These are phyloP conservation scores for Gaeumannomyces tritici DNA, from an alignment of 2,329 filamentous ascomycete genomes.

Conservation along the genomic window DNA sequence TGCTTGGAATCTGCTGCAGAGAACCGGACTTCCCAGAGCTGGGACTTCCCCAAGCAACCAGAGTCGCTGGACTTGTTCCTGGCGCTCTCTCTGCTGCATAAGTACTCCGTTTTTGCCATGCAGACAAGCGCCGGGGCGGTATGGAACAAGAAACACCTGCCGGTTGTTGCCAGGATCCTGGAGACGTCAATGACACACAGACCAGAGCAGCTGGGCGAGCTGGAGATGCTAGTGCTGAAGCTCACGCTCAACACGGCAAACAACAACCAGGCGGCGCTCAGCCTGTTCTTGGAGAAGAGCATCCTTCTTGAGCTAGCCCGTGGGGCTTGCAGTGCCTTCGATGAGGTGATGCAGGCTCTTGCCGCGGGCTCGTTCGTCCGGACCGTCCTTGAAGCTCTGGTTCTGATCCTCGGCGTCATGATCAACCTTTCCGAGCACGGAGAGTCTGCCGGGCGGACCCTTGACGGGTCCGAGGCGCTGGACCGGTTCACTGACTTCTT, in stretches of 20 bases:
- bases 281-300: constrained; percentile 54
- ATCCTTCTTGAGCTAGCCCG: constrained; percentile 39
- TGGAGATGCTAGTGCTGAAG: constrained; percentile 47
- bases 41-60: constrained; percentile 23
- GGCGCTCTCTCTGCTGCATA: constrained; percentile 40
- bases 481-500: constrained; percentile 54
- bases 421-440: constrained; percentile 85
- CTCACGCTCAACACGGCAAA: constrained; percentile 82
- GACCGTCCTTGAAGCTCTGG: constrained; percentile 55
- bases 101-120: constrained; percentile 38
- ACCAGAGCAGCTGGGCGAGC: constrained; percentile 24
- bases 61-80: constrained; percentile 32
- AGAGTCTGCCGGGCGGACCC: constrained; percentile 43
- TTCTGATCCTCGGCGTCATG: constrained; percentile 70
- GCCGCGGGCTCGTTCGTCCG: constrained; percentile 37
- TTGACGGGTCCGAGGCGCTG: constrained; percentile 30
- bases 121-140: constrained; percentile 28
- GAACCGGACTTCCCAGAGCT: constrained; percentile 21
- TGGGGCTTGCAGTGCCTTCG: constrained; percentile 42
- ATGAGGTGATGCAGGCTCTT: constrained; percentile 35
- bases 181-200: constrained; percentile 26
- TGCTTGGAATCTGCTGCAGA: constrained; percentile 27
- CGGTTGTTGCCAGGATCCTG: constrained; percentile 39
- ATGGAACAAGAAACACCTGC: constrained; percentile 41
- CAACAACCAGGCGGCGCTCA: constrained; percentile 60